Evolutionary conservation across 1,139 yeast species (phyloP).

Genomic region (Pneumocystis wakefieldiae): DNA sequence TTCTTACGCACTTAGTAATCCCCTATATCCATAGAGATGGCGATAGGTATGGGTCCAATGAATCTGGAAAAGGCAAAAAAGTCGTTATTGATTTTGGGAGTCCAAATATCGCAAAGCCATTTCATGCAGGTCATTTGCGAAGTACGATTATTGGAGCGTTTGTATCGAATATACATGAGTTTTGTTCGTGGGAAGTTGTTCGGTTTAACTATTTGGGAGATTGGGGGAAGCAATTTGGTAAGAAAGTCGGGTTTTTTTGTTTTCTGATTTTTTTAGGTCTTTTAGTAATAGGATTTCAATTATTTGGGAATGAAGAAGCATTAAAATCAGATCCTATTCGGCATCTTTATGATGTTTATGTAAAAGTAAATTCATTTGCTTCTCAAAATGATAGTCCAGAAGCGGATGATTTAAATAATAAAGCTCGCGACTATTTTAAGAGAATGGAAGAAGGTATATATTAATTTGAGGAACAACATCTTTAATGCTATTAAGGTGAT

Average conservation of each 20-base stretch:
- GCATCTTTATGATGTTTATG: constrained; percentile 90
- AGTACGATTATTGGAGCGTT: constrained; percentile 98
- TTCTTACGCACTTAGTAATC: constrained; percentile 53
- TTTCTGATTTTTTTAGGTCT: constrained; percentile 7
- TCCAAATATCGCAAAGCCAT: constrained; percentile 97
- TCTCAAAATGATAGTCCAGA: constrained; percentile 3
- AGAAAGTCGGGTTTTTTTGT: constrained; percentile 19
- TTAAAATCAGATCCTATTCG: constrained; percentile 72
- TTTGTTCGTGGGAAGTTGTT: constrained; percentile 75
- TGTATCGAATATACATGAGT: constrained; percentile 75
- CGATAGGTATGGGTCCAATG: constrained; percentile 55
- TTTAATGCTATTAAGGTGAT: constrained; percentile 33
- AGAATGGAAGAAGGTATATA: constrained; percentile 62
- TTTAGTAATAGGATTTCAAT: constrained; percentile 79
- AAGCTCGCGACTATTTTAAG: constrained; percentile 75
- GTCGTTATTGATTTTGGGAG: constrained; percentile 82
- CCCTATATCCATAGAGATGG: constrained; percentile 53
- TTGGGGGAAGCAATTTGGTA: constrained; percentile 98
- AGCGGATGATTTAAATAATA: constrained; percentile 9
- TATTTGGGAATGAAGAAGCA: constrained; percentile 66
- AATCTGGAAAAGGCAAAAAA: constrained; percentile 60
- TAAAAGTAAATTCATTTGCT: constrained; percentile 55
- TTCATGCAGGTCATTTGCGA: constrained; percentile 98
- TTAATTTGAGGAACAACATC: background rate
- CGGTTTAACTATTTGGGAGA: constrained; percentile 94